phyloP scores from a whole-genome alignment of 805 yeast genomes.

The Lipomyces oligophaga region DNA sequence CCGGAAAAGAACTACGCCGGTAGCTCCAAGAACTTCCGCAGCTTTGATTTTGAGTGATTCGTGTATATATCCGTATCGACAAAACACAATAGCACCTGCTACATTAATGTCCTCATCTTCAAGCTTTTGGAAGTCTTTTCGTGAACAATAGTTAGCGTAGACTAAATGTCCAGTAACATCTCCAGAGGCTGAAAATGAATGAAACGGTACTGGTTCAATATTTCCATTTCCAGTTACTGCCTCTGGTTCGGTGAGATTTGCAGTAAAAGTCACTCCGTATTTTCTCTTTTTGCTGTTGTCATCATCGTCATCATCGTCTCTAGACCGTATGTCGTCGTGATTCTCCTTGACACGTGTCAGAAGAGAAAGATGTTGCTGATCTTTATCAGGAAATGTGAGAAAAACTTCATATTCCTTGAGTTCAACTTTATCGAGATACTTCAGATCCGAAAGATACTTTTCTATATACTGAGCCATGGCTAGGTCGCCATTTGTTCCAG shows the following conservation, averaged over 20 bases:
- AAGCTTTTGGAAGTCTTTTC: slow-evolving; percentile 53
- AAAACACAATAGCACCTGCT: slow-evolving; percentile 58
- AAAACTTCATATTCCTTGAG: slow-evolving; percentile 52
- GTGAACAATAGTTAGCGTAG: slow-evolving; percentile 66
- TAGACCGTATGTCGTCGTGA: too few species aligned
- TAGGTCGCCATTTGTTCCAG: slow-evolving; percentile 85
- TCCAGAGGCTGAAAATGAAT: slow-evolving; percentile 72
- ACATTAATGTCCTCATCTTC: slow-evolving; percentile 47
- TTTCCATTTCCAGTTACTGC: slow-evolving; percentile 10
- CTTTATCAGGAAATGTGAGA: slow-evolving; percentile 60
- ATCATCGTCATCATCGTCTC: too few species aligned
- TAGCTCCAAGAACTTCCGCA: slow-evolving; percentile 67
- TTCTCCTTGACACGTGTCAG: too few species aligned
- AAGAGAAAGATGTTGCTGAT: slow-evolving; percentile 7
- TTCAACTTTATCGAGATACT: slow-evolving; percentile 38
- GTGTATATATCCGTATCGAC: slow-evolving; percentile 61
- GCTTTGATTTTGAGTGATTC: slow-evolving; percentile 72
- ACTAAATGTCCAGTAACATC: slow-evolving; percentile 64
- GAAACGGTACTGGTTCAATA: slow-evolving; percentile 47
- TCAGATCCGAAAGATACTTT: slow-evolving; percentile 46
- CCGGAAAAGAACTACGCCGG: slow-evolving; percentile 61
- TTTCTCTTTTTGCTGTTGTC: slow-evolving; percentile 1
- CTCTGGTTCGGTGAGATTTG: slow-evolving; percentile 18
- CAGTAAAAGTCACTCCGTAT: slow-evolving; percentile 42
- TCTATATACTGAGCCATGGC: slow-evolving; percentile 65